These are phyloP conservation scores for Ceratobasidium sp. DNA, from an alignment of 1,284 basidiomycete genomes.

Conservation along the genomic window DNA sequence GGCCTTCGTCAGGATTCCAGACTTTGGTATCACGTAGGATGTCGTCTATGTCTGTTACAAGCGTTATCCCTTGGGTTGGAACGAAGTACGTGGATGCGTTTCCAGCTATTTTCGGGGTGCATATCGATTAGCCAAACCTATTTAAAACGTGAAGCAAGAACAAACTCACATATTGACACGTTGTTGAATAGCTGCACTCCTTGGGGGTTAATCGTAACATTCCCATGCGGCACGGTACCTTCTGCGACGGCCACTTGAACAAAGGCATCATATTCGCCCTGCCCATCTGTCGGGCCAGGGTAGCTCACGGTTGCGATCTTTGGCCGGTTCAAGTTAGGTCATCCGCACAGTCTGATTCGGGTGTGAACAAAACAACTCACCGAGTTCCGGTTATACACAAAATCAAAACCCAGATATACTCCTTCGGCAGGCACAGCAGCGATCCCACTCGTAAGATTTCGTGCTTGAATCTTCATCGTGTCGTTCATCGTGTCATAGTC, in stretches of 20 bases:
- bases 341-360: neutral
- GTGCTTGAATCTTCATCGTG: slow-evolving; percentile 38
- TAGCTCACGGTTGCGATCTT: slow-evolving; percentile 37
- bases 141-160: neutral
- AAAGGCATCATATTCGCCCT: slow-evolving; percentile 49
- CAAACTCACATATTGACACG: slow-evolving; percentile 34
- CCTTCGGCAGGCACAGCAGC: slow-evolving; percentile 40
- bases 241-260: slow-evolving; percentile 39
- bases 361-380: neutral
- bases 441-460: slow-evolving; percentile 46
- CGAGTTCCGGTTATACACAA: slow-evolving; percentile 39
- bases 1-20: slow-evolving; percentile 46
- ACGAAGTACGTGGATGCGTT: slow-evolving; percentile 49
- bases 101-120: slow-evolving; percentile 38
- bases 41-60: slow-evolving; percentile 49
- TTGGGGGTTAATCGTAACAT: slow-evolving; percentile 22
- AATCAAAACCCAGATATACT: slow-evolving; percentile 43
- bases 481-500: slow-evolving; percentile 45
- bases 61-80: slow-evolving; percentile 47
- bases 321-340: neutral
- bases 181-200: slow-evolving; percentile 44
- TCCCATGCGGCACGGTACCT: slow-evolving; percentile 23
- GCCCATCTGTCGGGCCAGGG: slow-evolving; percentile 38
- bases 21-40: slow-evolving; percentile 48
- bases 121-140: neutral